Evolutionary conservation across 345 rosid species (phyloP).

Genomic region (Psidium friedrichsthalianum): DNA sequence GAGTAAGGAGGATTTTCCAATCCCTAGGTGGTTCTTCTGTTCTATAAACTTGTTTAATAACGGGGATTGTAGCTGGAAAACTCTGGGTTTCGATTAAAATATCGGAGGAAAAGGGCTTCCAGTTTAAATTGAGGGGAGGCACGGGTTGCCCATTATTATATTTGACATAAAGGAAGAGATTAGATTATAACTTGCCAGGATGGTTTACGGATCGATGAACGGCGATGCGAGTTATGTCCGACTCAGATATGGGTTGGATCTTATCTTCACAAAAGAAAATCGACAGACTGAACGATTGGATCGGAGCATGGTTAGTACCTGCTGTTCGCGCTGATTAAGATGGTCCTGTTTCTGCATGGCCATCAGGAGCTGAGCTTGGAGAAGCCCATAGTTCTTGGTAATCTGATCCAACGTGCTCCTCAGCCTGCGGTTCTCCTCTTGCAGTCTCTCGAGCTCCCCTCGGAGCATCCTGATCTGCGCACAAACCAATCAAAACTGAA

Average conservation of each 20-base stretch:
- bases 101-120: conserved; percentile 2
- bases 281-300: not conserved
- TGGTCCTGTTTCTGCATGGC: conserved; percentile 44
- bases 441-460: conserved; percentile 41
- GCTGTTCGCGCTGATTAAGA: conserved; percentile 11
- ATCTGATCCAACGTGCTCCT: conserved; percentile 55
- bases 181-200: not conserved
- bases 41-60: not conserved
- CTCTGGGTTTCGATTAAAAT: not conserved
- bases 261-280: not conserved
- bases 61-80: not conserved
- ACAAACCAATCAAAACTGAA: not conserved
- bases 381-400: conserved; percentile 36
- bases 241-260: not conserved
- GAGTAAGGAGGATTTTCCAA: not conserved
- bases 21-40: not conserved
- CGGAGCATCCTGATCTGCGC: conserved; percentile 33
- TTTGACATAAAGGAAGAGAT: not conserved
- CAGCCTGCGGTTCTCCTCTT: conserved; percentile 63
- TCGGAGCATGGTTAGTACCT: conserved; percentile 12
- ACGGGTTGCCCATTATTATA: conserved; percentile 14
- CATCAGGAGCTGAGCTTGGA: conserved; percentile 50
- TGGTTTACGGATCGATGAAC: not conserved
- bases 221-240: not conserved
- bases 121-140: conserved; percentile 8